A percentile compares a stretch with the other conserved stretches of the same genome.
phyloP scores from a whole-genome alignment of 129 eudicot genomes.

The Saposhnikovia divaricata region DNA sequence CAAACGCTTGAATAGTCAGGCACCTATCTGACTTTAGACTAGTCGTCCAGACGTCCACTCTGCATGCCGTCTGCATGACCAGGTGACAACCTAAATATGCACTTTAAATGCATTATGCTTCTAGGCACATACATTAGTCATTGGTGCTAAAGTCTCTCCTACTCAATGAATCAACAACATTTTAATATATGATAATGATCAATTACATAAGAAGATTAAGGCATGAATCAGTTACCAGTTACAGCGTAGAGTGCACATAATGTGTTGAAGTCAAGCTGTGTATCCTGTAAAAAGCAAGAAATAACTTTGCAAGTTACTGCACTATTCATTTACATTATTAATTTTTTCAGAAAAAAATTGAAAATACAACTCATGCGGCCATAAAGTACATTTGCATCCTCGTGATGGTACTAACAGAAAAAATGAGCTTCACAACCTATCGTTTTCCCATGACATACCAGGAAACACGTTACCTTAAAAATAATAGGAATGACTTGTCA shows the following conservation, averaged over 20 bases:
- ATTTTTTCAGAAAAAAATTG: background rate
- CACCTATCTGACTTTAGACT: background rate
- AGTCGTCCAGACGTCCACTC: background rate
- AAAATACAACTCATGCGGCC: background rate
- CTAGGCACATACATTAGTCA: background rate
- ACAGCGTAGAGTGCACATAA: conserved; percentile 11
- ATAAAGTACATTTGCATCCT: background rate
- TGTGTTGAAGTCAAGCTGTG: background rate
- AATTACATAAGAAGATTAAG: background rate
- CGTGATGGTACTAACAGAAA: background rate
- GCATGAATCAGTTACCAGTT: conserved; percentile 22
- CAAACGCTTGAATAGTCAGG: background rate
- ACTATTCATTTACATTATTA: background rate
- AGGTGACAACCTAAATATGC: background rate
- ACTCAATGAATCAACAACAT: background rate
- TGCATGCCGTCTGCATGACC: background rate
- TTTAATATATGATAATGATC: background rate
- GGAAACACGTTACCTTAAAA: background rate
- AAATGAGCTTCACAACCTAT: background rate
- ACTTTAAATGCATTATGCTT: conserved; percentile 1
- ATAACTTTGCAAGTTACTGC: background rate
- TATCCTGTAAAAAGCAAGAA: conserved; percentile 15
- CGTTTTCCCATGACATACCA: background rate
- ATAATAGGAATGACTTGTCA: background rate
- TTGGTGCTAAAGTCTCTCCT: background rate